Percentiles rank a stretch among this genome's conserved stretches.
These are phyloP conservation scores for Nigrograna mackinnonii DNA, from an alignment of 2,329 filamentous ascomycete genomes.

Conservation along the genomic window DNA sequence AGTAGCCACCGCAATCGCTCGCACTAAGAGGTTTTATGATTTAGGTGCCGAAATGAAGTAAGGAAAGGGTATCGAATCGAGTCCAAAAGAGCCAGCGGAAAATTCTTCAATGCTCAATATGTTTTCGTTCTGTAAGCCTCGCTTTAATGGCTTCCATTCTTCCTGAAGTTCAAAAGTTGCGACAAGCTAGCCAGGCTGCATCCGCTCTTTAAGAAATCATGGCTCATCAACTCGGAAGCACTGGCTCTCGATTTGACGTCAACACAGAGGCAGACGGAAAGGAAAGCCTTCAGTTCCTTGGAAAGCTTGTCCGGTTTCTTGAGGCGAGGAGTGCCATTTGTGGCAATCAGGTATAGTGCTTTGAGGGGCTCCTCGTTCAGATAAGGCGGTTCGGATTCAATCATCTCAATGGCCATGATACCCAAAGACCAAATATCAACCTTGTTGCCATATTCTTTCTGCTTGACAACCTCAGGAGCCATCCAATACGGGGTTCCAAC, in stretches of 20 bases:
- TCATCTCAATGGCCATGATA: conserved; percentile 99
- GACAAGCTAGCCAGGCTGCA: conserved; percentile 82
- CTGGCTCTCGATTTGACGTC: conserved; percentile 94
- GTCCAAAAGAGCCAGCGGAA: background rate
- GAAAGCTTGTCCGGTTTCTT: conserved; percentile 99
- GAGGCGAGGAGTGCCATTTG: conserved; percentile 91
- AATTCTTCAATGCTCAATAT: background rate
- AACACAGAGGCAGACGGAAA: conserved; percentile 94
- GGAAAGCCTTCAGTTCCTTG: conserved; percentile 96
- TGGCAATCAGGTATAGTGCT: conserved; percentile 95
- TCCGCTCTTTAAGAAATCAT: conserved; percentile 93
- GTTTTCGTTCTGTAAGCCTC: too few relatives aligned
- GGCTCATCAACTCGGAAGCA: conserved; percentile 82
- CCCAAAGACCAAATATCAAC: conserved; percentile 99
- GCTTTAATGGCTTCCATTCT: conserved; percentile 65
- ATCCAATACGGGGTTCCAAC: conserved; percentile 99
- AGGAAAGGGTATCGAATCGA: background rate
- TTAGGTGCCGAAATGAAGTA: background rate
- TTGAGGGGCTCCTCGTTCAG: conserved; percentile 97
- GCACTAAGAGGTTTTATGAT: background rate
- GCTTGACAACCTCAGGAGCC: conserved; percentile 98
- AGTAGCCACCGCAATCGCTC: too few relatives aligned
- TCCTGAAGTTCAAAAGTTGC: conserved; percentile 81
- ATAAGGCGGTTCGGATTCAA: conserved; percentile 96
- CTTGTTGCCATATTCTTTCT: conserved; percentile 98